Base-by-base conservation (phyloP, 192 early-diverging fungal species). In the Rhizophagus clarus region DNA sequence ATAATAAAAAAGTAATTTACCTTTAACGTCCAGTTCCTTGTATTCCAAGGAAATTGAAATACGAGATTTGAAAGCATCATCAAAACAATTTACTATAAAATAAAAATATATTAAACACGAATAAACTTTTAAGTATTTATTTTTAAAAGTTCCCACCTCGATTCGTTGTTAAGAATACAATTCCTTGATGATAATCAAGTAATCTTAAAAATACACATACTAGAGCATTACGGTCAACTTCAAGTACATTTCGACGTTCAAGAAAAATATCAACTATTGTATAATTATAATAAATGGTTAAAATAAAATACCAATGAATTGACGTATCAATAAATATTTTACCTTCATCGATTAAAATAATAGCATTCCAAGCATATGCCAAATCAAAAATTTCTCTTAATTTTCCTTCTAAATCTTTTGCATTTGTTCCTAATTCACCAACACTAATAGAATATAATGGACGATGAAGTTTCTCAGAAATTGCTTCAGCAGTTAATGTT, bases 121-220 rank as follows among this genome's bases (percentile, higher is more conserved):
- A 9, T 45, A 45, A 45, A 45, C 0, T 11, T 11, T 3, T 3
- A 45, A 14, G 24, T 26, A 11, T 26, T 9, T 9, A 37, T 1
- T 14, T 42, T 20, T 24, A n/a, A 45, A 42, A 20, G n/a, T 83
- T 81, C n/a, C 29, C 29, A 10, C 90, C 90, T 17, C 90, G 74
- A 72, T 91, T 91, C 6, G 90, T 91, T 14, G 90, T 91, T 29
- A 91, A 77, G 77, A 91, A 91, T 20, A 91, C 80, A 61, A 91
- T 91, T 7, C 90, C 90, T 47, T 82, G 86, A 61, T 91, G 88
- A 77, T 91, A 91, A 79, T 91, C 90, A 22, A 91, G 68, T 49
- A 91, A 68, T 22, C 89, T 78, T 24, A 91, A 81, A 83, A 91
- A 87, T 45, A 92, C 86, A 60, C 87, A 83, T 4, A 90, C 89